phyloP scores from a whole-genome alignment of 169 alveolate genomes.

The Cryptosporidium sp. region DNA sequence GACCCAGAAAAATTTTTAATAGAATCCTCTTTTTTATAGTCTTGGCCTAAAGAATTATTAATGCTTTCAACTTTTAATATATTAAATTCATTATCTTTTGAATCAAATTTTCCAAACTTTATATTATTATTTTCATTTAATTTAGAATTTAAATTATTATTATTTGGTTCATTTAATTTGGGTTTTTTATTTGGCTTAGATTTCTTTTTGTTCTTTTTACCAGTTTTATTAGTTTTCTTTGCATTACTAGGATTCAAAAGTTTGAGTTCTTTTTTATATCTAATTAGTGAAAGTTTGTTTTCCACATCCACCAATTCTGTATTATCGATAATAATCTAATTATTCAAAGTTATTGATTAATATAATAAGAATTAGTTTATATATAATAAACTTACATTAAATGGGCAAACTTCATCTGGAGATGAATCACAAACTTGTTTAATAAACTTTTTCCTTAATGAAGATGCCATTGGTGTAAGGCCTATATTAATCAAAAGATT shows the following conservation, averaged over 20 bases:
- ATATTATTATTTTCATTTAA: not conserved
- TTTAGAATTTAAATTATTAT: not conserved
- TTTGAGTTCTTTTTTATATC: slow-evolving; percentile 58
- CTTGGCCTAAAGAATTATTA: not conserved
- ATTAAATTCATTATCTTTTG: not conserved
- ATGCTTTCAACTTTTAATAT: too few species aligned
- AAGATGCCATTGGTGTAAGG: slow-evolving; percentile 75
- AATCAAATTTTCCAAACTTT: not conserved
- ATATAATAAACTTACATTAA: slow-evolving; percentile 30
- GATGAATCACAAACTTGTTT: slow-evolving; percentile 70
- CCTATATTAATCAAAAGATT: slow-evolving; percentile 21
- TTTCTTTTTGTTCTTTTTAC: not conserved
- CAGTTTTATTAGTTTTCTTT: not conserved
- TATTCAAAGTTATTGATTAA: not conserved
- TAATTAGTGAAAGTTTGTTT: slow-evolving; percentile 45
- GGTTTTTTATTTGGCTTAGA: not conserved
- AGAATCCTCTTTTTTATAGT: not conserved
- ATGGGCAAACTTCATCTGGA: slow-evolving; percentile 74
- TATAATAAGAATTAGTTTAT: not conserved
- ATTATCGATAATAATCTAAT: slow-evolving; percentile 31
- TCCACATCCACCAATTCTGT: slow-evolving; percentile 32
- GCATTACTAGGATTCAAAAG: not conserved
- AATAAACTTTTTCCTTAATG: slow-evolving; percentile 60
- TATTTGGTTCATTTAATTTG: not conserved
- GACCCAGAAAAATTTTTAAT: not conserved